Evolutionary conservation across 1,284 basidiomycete species (phyloP), one percentile per base, ranked within the genome.

Genomic region (Coniophora puteana): DNA sequence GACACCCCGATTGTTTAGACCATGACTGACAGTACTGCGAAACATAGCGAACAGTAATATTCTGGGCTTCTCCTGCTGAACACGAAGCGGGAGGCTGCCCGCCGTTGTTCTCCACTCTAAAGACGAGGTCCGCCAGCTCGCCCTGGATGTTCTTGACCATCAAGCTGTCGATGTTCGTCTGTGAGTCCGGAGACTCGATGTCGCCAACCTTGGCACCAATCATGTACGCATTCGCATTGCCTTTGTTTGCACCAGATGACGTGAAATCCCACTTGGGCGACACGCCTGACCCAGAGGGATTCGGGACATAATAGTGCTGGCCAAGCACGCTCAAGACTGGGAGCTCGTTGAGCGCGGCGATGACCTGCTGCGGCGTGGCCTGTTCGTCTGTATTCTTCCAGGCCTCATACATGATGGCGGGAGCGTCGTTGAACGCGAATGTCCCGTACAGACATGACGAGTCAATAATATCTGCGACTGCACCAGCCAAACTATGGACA

Each of bases 71-170:
- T 25, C 69, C 71, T 4, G 58, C 55, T 0, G 54, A 51, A 58
- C 75, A 79, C 66, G 66, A 66, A n/a, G 72, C 48, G 24, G 82
- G 79, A 11, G 82, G 77, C 54, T 82, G 77, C n/a, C 83, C 82
- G 25, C 65, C 68, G 17, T 67, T 65, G 8, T 81, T 85, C 51
- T 80, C 71, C 8, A 74, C 63, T 37, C 81, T 63, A 62, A 71
- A 80, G 5, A 83, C 65, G 39, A 68, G 59, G 40, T 63, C 64
- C 4, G 80, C 78, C 25, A 83, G 58, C 3, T 59, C 52, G 4
- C 80, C 80, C 29, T 69, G 47, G 10, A 74, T 59, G 26, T 57
- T 59, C 21, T 61, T 66, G 18, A 86, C 62, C 43, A 71, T 57
- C 14, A 84, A 62, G 76, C 78, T 82, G 47, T 78, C 69, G 22